phyloP scores from a whole-genome alignment of 768 basidiomycete genomes.

The Phylloporus arenicola region DNA sequence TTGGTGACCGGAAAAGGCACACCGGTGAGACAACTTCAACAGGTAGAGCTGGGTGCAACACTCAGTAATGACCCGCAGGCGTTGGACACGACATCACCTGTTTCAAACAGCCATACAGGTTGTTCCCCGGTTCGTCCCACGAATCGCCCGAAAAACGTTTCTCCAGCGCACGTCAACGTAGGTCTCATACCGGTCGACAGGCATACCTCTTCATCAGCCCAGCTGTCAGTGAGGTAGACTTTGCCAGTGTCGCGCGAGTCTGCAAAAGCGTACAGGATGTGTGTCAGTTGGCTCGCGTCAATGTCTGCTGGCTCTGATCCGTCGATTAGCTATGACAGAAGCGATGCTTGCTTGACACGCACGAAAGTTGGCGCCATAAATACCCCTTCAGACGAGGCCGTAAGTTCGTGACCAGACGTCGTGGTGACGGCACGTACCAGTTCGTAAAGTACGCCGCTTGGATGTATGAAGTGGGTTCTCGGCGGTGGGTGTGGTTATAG shows the following conservation, averaged over 20 bases:
- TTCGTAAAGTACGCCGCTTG: slow-evolving; percentile 35
- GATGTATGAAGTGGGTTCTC: slow-evolving; percentile 21
- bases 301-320: slow-evolving; percentile 60
- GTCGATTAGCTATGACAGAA: slow-evolving; percentile 5
- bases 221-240: slow-evolving; percentile 64
- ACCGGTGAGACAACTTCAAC: slow-evolving; percentile 54
- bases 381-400: slow-evolving; percentile 36
- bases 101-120: slow-evolving; percentile 78
- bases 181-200: neutral
- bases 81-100: slow-evolving; percentile 41
- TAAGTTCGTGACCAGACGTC: neutral
- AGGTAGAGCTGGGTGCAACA: slow-evolving; percentile 35
- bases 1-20: neutral
- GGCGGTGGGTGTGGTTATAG: slow-evolving; percentile 6
- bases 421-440: slow-evolving; percentile 18
- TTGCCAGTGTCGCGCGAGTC: slow-evolving; percentile 59
- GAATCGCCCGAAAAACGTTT: slow-evolving; percentile 70
- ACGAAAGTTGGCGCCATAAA: slow-evolving; percentile 64
- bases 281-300: slow-evolving; percentile 54
- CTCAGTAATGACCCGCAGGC: neutral
- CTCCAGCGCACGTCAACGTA: slow-evolving; percentile 30
- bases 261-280: slow-evolving; percentile 78
- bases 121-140: slow-evolving; percentile 71
- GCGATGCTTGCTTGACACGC: slow-evolving; percentile 14
- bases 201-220: slow-evolving; percentile 64